Base-by-base conservation (phyloP, 192 early-diverging fungal genomes). In the Spinellus fusiger region DNA sequence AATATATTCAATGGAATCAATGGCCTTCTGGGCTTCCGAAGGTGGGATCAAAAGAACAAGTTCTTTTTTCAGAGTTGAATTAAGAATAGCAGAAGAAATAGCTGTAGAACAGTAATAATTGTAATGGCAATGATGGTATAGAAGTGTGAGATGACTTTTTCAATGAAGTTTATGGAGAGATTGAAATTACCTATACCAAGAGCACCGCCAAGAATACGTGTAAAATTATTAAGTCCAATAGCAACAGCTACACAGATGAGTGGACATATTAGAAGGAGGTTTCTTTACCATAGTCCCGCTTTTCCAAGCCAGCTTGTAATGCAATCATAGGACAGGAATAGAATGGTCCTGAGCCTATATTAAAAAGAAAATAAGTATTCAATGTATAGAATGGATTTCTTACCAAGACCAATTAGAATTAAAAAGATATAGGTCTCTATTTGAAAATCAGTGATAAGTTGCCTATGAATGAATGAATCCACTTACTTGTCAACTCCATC, bases 121-220 rank as follows among this genome's bases (percentile, higher is more conserved):
- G 26, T 50, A 23, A 50, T 9, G 31, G 10, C 15, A 13, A 1
- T 7, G 31, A 4, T 7, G 10, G 13, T 16, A 13, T 52, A n/a
- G n/a, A n/a, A n/a, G n/a, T n/a, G n/a, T n/a, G n/a, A n/a, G n/a
- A n/a, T n/a, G 49, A 55, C 13, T 33, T 20, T 55, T 22, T 55
- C 10, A 22, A 31, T 22, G n/a, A 20, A 20, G 5, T 33, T 4
- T 52, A 1, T 34, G 9, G 18, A 33, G 4, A 20, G 15, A 18
- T 18, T 22, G 38, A 16, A 5, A 18, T 56, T 56, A 56, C 54
- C 62, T 16, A 64, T 38, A 35, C 66, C 66, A 31, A 68, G 53
- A 1, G 66, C 66, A 31, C 66, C 60, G 27, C 66, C 66, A 40
- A 68, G 28, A 1, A 62, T 38, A 52, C 53, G 66, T 23, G 54